Conservation (phyloP, 164 flowering plant species). For the Cinnamomum micranthum region DNA sequence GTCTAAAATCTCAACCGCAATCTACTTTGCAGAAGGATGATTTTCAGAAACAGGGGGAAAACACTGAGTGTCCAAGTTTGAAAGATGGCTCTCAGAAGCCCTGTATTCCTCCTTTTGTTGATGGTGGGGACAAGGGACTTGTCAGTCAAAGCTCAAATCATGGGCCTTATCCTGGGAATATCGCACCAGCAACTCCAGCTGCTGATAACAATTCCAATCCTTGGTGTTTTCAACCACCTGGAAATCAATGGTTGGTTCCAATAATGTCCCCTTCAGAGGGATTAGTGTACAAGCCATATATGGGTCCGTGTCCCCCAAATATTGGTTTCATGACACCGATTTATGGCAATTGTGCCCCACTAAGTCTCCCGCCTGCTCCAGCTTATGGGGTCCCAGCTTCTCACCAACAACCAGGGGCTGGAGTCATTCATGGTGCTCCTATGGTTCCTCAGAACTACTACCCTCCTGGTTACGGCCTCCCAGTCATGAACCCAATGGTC, state of each 20-base stretch:
- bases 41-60: slow-evolving; percentile 29
- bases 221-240: slow-evolving; percentile 49
- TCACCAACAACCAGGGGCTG: slow-evolving; percentile 36
- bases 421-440: slow-evolving; percentile 32
- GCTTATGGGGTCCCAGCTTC: slow-evolving; percentile 43
- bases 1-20: slow-evolving; percentile 27
- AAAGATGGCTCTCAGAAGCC: slow-evolving; percentile 45
- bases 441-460: slow-evolving; percentile 39
- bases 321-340: slow-evolving; percentile 42
- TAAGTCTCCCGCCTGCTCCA: slow-evolving; percentile 26
- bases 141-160: slow-evolving; percentile 22
- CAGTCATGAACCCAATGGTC: slow-evolving; percentile 37
- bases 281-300: slow-evolving; percentile 80
- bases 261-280: slow-evolving; percentile 92
- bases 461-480: slow-evolving; percentile 61
- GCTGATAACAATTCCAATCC: slow-evolving; percentile 29
- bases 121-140: slow-evolving; percentile 22
- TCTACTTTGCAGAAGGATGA: slow-evolving; percentile 31
- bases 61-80: slow-evolving; percentile 32
- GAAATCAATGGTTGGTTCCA: slow-evolving; percentile 82
- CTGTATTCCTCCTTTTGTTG: slow-evolving; percentile 31
- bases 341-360: slow-evolving; percentile 33
- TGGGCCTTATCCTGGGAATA: slow-evolving; percentile 17
- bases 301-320: slow-evolving; percentile 49
- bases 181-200: slow-evolving; percentile 15